Evolutionary conservation across 2,329 filamentous ascomycete species (phyloP).

Genomic region (Diplodia intermedia): DNA sequence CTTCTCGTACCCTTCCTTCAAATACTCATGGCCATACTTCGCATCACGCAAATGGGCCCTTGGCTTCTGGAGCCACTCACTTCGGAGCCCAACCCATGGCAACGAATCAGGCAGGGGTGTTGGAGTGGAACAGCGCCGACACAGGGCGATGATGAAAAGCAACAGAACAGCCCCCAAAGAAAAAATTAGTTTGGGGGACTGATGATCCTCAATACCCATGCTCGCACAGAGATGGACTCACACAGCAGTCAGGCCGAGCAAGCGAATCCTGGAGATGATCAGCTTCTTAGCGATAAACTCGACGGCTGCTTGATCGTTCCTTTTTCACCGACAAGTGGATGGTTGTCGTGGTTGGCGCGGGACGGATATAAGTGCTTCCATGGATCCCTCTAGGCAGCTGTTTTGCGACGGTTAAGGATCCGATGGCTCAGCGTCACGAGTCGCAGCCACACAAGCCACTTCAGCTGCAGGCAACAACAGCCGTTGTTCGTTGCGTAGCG

Average conservation of each 20-base stretch:
- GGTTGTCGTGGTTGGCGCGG: too few species aligned
- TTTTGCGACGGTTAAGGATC: background rate
- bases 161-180: background rate
- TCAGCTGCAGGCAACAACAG: background rate
- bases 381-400: constrained; percentile 11
- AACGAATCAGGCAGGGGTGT: background rate
- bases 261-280: background rate
- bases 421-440: background rate
- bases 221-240: background rate
- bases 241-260: background rate
- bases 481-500: too few species aligned
- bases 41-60: constrained; percentile 28
- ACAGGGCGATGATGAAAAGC: background rate
- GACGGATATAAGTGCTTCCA: background rate
- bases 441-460: background rate
- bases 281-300: background rate
- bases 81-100: constrained; percentile 25
- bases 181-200: background rate
- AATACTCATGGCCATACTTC: background rate
- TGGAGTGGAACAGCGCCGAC: background rate
- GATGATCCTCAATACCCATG: background rate
- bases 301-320: background rate
- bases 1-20: constrained; percentile 31
- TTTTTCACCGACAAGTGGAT: background rate
- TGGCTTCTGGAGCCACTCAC: constrained; percentile 19